A percentile compares a stretch with the other conserved stretches of the same genome.
Evolutionary conservation across 2,329 filamentous ascomycete species (phyloP).

Genomic region (Venturiaceae sp.): DNA sequence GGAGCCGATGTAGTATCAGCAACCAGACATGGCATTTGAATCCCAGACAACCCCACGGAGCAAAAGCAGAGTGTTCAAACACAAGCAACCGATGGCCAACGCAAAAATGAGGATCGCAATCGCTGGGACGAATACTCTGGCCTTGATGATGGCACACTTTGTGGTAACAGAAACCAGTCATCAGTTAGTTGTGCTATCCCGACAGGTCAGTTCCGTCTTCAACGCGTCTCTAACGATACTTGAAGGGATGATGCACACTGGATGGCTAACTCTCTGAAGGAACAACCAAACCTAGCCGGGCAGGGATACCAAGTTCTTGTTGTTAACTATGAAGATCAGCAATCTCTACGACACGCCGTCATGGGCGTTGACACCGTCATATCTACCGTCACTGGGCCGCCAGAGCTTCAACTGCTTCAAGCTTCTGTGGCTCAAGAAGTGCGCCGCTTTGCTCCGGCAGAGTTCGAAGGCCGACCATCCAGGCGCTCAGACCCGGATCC

Average conservation of each 20-base stretch:
- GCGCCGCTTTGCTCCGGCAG: slow-evolving; percentile 61
- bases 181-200: slow-evolving; percentile 60
- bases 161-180: slow-evolving; percentile 54
- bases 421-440: slow-evolving; percentile 57
- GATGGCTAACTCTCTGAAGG: slow-evolving; percentile 17
- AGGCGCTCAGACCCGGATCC: slow-evolving; percentile 47
- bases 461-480: slow-evolving; percentile 58
- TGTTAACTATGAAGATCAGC: slow-evolving; percentile 55
- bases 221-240: neutral
- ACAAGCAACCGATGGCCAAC: neutral
- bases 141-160: slow-evolving; percentile 46
- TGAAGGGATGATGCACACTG: neutral
- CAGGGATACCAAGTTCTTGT: slow-evolving; percentile 56
- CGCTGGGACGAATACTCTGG: slow-evolving; percentile 51
- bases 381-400: slow-evolving; percentile 57
- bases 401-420: slow-evolving; percentile 63
- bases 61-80: neutral
- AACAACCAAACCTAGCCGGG: slow-evolving; percentile 43
- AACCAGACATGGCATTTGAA: neutral
- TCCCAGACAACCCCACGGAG: neutral
- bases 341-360: slow-evolving; percentile 54
- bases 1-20: neutral
- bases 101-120: slow-evolving; percentile 48
- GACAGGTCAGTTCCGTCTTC: slow-evolving; percentile 39
- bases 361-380: slow-evolving; percentile 65